These are phyloP conservation scores for Orbilia brochopaga DNA, from an alignment of 2,329 filamentous ascomycete genomes.

Conservation along the genomic window DNA sequence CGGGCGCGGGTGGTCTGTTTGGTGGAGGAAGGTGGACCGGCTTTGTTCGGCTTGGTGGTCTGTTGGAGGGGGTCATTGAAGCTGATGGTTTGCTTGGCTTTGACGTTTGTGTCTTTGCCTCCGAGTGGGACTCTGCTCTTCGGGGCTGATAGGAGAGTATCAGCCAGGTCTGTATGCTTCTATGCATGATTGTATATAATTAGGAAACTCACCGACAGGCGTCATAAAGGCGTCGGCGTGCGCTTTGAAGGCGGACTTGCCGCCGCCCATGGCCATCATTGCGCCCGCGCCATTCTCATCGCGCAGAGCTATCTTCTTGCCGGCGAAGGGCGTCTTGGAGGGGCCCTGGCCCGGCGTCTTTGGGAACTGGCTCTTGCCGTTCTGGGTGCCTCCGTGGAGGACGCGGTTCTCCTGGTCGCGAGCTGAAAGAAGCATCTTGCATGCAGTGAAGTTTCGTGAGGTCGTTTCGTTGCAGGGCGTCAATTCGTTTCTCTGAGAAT, in stretches of 20 bases:
- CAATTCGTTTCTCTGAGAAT: slow-evolving; percentile 1
- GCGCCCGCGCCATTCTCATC: slow-evolving; percentile 79
- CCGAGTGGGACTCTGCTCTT: slow-evolving; percentile 81
- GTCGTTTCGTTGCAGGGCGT: slow-evolving; percentile 6
- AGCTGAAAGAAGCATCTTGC: slow-evolving; percentile 72
- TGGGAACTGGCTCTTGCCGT: slow-evolving; percentile 63
- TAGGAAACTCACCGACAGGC: slow-evolving; percentile 70
- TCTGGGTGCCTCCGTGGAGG: slow-evolving; percentile 58
- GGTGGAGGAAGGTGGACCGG: slow-evolving; percentile 68
- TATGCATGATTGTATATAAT: slow-evolving; percentile 21
- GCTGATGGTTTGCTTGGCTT: slow-evolving; percentile 63
- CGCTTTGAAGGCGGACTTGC: slow-evolving; percentile 60
- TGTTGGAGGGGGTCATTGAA: slow-evolving; percentile 65
- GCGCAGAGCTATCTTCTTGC: slow-evolving; percentile 70
- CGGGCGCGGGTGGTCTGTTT: slow-evolving; percentile 64
- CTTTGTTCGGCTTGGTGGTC: slow-evolving; percentile 69
- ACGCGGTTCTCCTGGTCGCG: slow-evolving; percentile 88
- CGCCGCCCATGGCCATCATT: slow-evolving; percentile 65
- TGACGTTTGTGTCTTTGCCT: slow-evolving; percentile 95
- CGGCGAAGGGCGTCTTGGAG: slow-evolving; percentile 76
- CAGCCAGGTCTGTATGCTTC: neutral
- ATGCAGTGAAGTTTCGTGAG: slow-evolving; percentile 17
- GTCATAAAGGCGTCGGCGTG: slow-evolving; percentile 75
- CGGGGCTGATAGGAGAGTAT: slow-evolving; percentile 61
- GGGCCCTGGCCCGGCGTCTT: slow-evolving; percentile 79